A percentile compares a stretch with the other conserved stretches of the same genome.
These are phyloP conservation scores for Trichoderma sp. DNA, from an alignment of 2,329 filamentous ascomycete species.

Conservation along the genomic window DNA sequence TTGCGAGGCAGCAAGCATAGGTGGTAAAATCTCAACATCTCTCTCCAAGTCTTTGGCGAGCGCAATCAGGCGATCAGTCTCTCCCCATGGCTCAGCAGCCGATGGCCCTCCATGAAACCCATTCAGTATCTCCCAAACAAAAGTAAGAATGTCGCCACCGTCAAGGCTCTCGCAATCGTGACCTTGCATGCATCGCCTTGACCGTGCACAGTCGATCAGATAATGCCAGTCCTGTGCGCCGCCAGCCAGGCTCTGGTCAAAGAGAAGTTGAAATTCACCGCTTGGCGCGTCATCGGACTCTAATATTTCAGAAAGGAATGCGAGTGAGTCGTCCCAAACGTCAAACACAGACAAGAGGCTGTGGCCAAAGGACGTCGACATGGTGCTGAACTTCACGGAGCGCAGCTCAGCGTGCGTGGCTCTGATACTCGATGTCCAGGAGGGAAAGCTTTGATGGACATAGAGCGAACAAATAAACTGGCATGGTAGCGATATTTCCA, in stretches of 20 bases:
- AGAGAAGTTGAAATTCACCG: constrained; percentile 34
- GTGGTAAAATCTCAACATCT: constrained; percentile 29
- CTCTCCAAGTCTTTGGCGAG: constrained; percentile 35
- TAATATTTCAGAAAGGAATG: constrained; percentile 39
- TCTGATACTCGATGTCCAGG: not conserved
- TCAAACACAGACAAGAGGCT: constrained; percentile 39
- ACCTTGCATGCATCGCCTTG: constrained; percentile 30
- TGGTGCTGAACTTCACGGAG: not conserved
- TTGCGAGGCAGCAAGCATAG: not conserved
- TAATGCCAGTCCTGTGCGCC: constrained; percentile 40
- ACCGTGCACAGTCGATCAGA: constrained; percentile 39
- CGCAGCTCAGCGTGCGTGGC: not conserved
- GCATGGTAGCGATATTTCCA: not conserved
- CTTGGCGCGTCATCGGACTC: constrained; percentile 32
- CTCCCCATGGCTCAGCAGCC: constrained; percentile 34
- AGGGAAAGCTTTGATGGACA: not conserved
- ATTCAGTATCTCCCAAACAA: constrained; percentile 34
- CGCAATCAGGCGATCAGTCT: constrained; percentile 42
- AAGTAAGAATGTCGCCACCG: constrained; percentile 39
- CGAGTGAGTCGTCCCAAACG: constrained; percentile 34
- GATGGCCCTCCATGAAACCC: constrained; percentile 18
- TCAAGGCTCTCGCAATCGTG: constrained; percentile 32
- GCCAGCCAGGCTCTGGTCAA: constrained; percentile 38
- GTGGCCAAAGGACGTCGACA: constrained; percentile 31
- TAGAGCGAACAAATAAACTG: not conserved